These are phyloP conservation scores for Pleurostoma richardsiae DNA, from an alignment of 2,329 filamentous ascomycete species.

Conservation along the genomic window DNA sequence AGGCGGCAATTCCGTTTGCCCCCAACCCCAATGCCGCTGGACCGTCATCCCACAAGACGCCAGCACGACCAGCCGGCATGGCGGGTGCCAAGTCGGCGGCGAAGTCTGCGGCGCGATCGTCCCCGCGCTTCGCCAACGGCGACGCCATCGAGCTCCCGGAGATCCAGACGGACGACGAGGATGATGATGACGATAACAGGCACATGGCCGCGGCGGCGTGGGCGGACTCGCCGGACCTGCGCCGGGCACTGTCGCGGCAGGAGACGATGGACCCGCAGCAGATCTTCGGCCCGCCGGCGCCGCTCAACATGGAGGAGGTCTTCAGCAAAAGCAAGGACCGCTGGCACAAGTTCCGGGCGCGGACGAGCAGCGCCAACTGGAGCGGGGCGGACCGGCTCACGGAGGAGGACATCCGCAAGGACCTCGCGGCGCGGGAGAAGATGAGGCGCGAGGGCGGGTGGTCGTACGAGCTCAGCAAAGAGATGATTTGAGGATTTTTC, in stretches of 20 bases:
- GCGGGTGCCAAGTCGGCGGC: slow-evolving; percentile 47
- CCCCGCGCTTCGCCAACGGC: slow-evolving; percentile 81
- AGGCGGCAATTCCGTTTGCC: slow-evolving; percentile 85
- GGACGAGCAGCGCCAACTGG: slow-evolving; percentile 96
- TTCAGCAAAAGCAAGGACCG: slow-evolving; percentile 86
- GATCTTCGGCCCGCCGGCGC: slow-evolving; percentile 84
- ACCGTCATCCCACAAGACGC: slow-evolving; percentile 60
- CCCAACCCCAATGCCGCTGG: slow-evolving; percentile 56
- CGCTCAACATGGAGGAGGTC: slow-evolving; percentile 93
- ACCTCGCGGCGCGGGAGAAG: slow-evolving; percentile 73
- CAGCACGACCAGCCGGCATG: slow-evolving; percentile 48
- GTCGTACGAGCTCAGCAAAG: slow-evolving; percentile 60
- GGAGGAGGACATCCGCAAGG: slow-evolving; percentile 78
- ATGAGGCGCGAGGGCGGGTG: slow-evolving; percentile 81
- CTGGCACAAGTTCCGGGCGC: slow-evolving; percentile 80
- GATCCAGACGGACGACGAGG: slow-evolving; percentile 91
- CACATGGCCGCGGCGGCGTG: slow-evolving; percentile 62
- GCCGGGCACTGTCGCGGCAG: slow-evolving; percentile 70
- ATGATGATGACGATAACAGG: slow-evolving; percentile 65
- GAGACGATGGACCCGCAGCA: slow-evolving; percentile 78
- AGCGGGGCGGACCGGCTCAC: slow-evolving; percentile 75
- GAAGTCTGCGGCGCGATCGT: slow-evolving; percentile 62
- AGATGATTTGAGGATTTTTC: slow-evolving; percentile 29
- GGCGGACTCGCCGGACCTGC: slow-evolving; percentile 83
- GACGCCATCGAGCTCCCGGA: slow-evolving; percentile 91